Base-by-base conservation (phyloP, 306 rosid species). In the Castanea sativa region DNA sequence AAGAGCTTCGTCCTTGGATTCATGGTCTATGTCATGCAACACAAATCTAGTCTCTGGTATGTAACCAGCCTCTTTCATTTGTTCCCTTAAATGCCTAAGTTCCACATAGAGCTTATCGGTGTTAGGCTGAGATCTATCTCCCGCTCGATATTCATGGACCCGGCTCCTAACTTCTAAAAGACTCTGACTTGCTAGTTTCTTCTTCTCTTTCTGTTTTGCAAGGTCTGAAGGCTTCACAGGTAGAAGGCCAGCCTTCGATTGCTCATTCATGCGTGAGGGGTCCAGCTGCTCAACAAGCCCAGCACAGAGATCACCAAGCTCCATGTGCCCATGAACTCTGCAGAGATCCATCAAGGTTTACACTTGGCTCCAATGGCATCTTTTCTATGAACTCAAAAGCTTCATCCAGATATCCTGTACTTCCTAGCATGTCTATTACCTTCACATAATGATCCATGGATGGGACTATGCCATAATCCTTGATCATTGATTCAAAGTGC, bases 61-160 rank as follows among this genome's bases (percentile, higher is more conserved):
- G 81, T 91, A 91, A 80, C 97, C 96, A 83, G 87, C 86, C 90
- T 91, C 96, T 85, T 88, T 91, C 97, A 92, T 92, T 78, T 87
- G 94, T 71, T 85, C 81, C 87, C 75, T 90, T 84, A 92, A 5
- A 76, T 90, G 82, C 90, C 93, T 86, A 74, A 90, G 90, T 55
- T 84, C 76, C 27, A 89, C 79, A 78, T 92, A 92, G 65, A 90
- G 57, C 85, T 83, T 85, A 61, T 92, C 86, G 77, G 76, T 88
- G 18, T 33, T 33, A 33, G 38, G 38, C 5, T 33, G 38, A 33
- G 38, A 33, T 33, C 38, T 33, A 33, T 33, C 89, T 76, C 97
- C 94, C 4, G 93, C 97, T 77, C 94, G 83, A 86, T 92, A 92
- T 86, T 92, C 97, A 74, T 86, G 97, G 77, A 92, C 93, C 30